These are phyloP conservation scores for Argentina anserina DNA, from an alignment of 306 rosid genomes.

Conservation along the genomic window DNA sequence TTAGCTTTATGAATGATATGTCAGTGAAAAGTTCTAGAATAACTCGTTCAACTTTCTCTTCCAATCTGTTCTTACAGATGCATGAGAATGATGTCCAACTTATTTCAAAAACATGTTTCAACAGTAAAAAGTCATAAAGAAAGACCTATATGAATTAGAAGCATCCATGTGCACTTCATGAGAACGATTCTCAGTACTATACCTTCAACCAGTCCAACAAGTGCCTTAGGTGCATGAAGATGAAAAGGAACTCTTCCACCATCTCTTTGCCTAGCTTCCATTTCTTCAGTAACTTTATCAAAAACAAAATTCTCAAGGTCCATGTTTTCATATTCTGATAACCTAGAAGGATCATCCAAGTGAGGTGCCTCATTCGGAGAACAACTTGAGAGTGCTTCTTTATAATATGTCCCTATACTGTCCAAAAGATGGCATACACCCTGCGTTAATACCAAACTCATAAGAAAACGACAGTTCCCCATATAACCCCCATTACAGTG, in stretches of 20 bases:
- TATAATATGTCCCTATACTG: conserved; percentile 67
- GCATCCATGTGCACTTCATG: neutral
- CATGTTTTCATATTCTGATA: conserved; percentile 86
- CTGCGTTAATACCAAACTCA: conserved; percentile 48
- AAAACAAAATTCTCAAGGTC: conserved; percentile 86
- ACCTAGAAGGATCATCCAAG: too few relatives aligned
- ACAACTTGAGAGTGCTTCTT: conserved; percentile 63
- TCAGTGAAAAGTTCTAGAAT: neutral
- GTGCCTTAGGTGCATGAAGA: conserved; percentile 75
- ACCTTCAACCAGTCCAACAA: conserved; percentile 79
- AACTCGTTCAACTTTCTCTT: neutral
- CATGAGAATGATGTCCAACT: conserved; percentile 2
- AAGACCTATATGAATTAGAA: neutral
- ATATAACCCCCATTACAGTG: neutral
- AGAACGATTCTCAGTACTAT: conserved; percentile 17
- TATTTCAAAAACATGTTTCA: neutral
- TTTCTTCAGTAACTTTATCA: conserved; percentile 83
- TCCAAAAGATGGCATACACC: conserved; percentile 80
- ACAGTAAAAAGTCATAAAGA: neutral
- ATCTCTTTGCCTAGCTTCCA: conserved; percentile 75
- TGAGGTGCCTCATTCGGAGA: conserved; percentile 56
- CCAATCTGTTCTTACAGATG: neutral
- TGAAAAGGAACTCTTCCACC: conserved; percentile 67
- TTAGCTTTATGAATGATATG: neutral
- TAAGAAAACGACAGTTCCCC: neutral